A percentile compares a stretch with the other conserved stretches of the same genome.
phyloP scores from a whole-genome alignment of 2,329 filamentous ascomycete genomes.

The Talaromyces sp. region DNA sequence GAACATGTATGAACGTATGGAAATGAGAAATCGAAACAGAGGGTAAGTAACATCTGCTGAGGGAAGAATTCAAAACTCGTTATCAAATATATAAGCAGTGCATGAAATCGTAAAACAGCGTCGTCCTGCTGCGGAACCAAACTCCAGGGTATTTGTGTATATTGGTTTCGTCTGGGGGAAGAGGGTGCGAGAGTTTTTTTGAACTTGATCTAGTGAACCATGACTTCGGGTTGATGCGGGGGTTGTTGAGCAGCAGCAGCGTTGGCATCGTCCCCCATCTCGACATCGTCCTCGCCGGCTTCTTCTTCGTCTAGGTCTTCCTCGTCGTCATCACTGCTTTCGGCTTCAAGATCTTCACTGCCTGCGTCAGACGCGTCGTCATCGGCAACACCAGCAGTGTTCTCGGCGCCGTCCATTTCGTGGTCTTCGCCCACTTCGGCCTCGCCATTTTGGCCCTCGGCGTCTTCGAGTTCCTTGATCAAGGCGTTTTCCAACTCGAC shows the following conservation, averaged over 20 bases:
- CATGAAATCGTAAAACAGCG: slow-evolving; percentile 10
- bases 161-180: slow-evolving; percentile 5
- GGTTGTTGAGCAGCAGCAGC: slow-evolving; percentile 22
- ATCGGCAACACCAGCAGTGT: slow-evolving; percentile 42
- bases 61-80: slow-evolving; percentile 1
- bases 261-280: slow-evolving; percentile 53
- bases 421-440: slow-evolving; percentile 60
- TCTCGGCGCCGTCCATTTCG: slow-evolving; percentile 69
- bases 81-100: slow-evolving; percentile 6
- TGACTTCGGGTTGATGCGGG: slow-evolving; percentile 38
- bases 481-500: slow-evolving; percentile 65
- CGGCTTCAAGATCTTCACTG: slow-evolving; percentile 73
- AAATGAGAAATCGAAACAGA: background rate
- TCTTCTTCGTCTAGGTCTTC: slow-evolving; percentile 64
- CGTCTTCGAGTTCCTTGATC: slow-evolving; percentile 48
- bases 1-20: background rate
- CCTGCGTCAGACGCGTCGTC: slow-evolving; percentile 69
- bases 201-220: slow-evolving; percentile 37
- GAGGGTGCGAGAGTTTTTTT: background rate
- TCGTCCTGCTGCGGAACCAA: slow-evolving; percentile 5
- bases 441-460: slow-evolving; percentile 47
- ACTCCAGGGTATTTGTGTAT: slow-evolving; percentile 10
- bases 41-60: background rate
- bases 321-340: slow-evolving; percentile 68
- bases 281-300: slow-evolving; percentile 53